Base-by-base conservation (phyloP, 345 rosid species). In the Gossypium mustelinum region DNA sequence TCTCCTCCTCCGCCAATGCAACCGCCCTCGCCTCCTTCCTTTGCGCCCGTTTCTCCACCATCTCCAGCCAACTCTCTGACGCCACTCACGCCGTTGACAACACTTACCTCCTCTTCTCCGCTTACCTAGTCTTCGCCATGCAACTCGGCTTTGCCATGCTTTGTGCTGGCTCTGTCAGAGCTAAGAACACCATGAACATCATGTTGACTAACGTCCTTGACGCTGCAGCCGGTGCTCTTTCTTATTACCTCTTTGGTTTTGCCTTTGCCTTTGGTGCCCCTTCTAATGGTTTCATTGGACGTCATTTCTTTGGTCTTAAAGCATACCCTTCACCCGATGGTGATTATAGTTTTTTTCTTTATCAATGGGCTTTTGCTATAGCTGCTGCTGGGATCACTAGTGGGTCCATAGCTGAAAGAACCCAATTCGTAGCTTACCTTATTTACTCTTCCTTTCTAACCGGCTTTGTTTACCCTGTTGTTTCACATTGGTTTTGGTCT, bases 91-190 rank as follows among this genome's bases (percentile, higher is more conserved):
- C 97, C 74, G 73, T 92, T 3, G 83, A 92, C 86, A 87, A 55
- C 83, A 91, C 91, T 52, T 91, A 84, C 78, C 94, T 91, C 77
- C 92, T 91, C 78, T 91, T 91, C 85, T 89, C 92, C 4, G 86
- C 97, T 76, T 91, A 91, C 84, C 86, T 92, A 3, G 97, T 87
- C 61, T 92, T 92, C 74, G 82, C 92, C 76, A 89, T 92, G 97
- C 94, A 92, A 71, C 84, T 92, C 0, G 97, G 94, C 69, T 92
- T 92, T 29, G 97, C 97, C 75, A 91, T 91, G 97, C 90, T 91
- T 20, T 88, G 97, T 25, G 92, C 92, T 2, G 94, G 97, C 16
- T 92, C 94, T 1, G 92, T 92, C 56, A 83, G 91, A 2, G 94
- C 94, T 62, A 89, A 92, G 76, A 92, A 89, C 86, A 85, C 92